phyloP scores from a whole-genome alignment of 2,329 filamentous ascomycete species.

The Thermoascus crustaceus region DNA sequence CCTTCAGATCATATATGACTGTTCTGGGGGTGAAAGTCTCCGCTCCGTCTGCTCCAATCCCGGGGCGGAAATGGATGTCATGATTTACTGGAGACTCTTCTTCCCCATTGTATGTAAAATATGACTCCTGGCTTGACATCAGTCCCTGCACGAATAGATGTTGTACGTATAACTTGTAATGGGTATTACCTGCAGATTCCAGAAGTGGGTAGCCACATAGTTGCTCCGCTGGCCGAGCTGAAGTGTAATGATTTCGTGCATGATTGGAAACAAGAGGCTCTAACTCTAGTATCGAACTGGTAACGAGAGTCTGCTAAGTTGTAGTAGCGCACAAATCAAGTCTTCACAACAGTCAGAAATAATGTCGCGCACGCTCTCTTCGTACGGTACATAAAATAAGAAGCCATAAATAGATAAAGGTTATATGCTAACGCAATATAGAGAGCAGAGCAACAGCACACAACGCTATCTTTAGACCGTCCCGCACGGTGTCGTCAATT shows the following conservation, averaged over 20 bases:
- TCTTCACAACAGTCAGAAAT: too few relatives aligned
- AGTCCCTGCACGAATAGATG: slow-evolving; percentile 5
- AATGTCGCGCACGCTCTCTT: too few relatives aligned
- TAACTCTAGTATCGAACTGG: too few relatives aligned
- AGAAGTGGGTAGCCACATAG: slow-evolving; percentile 91
- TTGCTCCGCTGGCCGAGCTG: slow-evolving; percentile 92
- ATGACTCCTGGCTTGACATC: slow-evolving; percentile 63
- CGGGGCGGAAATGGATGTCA: slow-evolving; percentile 80
- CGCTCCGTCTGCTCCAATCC: slow-evolving; percentile 69
- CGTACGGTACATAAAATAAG: too few relatives aligned
- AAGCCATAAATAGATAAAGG: too few relatives aligned
- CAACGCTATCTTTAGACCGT: too few relatives aligned
- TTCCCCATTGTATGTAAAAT: slow-evolving; percentile 77
- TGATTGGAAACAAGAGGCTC: too few relatives aligned
- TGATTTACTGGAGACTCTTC: slow-evolving; percentile 64
- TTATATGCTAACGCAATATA: too few relatives aligned
- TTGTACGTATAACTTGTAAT: slow-evolving; percentile 10
- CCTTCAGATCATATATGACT: slow-evolving; percentile 90
- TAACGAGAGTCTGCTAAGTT: too few relatives aligned
- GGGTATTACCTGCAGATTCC: slow-evolving; percentile 95
- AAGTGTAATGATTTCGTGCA: slow-evolving; percentile 93
- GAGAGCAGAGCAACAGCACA: too few relatives aligned
- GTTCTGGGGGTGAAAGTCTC: slow-evolving; percentile 91
- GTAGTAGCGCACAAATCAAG: too few relatives aligned
- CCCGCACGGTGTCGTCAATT: too few relatives aligned